Conservation (phyloP, 495 filamentous ascomycete genomes). For the Margaritispora aquatica region DNA sequence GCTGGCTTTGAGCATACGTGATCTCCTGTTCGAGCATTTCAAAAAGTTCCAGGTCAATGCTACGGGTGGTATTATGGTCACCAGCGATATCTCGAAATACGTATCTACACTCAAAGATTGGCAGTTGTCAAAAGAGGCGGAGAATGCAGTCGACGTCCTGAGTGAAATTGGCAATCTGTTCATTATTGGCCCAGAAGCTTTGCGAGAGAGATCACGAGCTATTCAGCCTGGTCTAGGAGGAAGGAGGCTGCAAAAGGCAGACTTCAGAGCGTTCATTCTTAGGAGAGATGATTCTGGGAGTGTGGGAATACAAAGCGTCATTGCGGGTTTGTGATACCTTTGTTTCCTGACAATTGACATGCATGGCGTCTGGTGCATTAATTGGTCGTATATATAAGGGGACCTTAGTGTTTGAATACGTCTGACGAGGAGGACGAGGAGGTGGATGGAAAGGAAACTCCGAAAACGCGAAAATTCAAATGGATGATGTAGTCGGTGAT, state of each 20-base stretch:
- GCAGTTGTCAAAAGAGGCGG: conserved; percentile 65
- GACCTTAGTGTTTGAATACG: background rate
- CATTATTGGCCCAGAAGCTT: conserved; percentile 84
- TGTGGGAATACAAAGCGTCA: conserved; percentile 72
- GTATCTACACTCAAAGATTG: conserved; percentile 74
- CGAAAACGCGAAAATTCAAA: too few species aligned
- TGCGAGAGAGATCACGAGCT: conserved; percentile 61
- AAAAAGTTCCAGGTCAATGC: conserved; percentile 89
- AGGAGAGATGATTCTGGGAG: conserved; percentile 76
- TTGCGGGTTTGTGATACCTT: conserved; percentile 36
- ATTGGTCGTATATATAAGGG: background rate
- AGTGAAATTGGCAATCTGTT: conserved; percentile 95
- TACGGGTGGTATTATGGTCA: conserved; percentile 88
- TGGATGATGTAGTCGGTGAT: background rate
- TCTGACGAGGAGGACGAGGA: background rate
- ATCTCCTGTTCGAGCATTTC: conserved; percentile 82
- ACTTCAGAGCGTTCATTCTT: conserved; percentile 78
- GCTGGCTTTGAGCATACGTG: conserved; percentile 71
- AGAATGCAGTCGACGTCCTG: conserved; percentile 70
- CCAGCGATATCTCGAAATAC: conserved; percentile 92
- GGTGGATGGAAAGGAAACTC: background rate
- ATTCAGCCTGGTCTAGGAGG: conserved; percentile 43
- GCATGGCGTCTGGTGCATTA: conserved; percentile 1
- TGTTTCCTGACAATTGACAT: background rate
- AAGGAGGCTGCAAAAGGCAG: conserved; percentile 54